Percentiles rank a stretch among this genome's conserved stretches.
Evolutionary conservation across 306 rosid species (phyloP).

Genomic region (Quercus engelmannii): DNA sequence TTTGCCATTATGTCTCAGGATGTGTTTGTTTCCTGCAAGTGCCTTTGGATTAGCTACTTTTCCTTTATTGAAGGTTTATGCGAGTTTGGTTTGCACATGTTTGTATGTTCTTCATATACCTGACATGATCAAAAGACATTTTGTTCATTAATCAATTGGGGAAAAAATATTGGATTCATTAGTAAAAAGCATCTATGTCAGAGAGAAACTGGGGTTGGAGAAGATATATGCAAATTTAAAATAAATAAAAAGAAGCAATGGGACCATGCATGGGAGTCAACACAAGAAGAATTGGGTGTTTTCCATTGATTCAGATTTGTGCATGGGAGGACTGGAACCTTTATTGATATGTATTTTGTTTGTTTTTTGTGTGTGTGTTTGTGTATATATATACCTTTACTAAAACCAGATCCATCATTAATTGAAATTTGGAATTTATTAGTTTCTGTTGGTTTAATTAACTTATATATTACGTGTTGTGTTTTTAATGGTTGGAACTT

Average conservation of each 20-base stretch:
- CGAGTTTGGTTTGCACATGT: not conserved
- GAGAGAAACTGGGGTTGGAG: not conserved
- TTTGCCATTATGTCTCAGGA: not conserved
- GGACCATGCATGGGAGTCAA: not conserved
- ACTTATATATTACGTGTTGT: not conserved
- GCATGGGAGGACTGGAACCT: not conserved
- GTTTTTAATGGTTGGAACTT: constrained; percentile 21
- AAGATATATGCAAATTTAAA: not conserved
- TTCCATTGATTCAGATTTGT: not conserved
- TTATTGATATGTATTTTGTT: not conserved
- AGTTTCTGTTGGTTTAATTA: not conserved
- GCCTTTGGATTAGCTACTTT: not conserved
- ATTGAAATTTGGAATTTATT: not conserved
- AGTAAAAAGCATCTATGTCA: not conserved
- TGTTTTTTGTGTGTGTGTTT: not conserved
- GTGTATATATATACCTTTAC: not conserved
- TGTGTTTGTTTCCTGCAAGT: not conserved
- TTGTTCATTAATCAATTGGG: not conserved
- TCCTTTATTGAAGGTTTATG: not conserved
- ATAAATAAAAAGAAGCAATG: not conserved
- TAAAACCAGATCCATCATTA: not conserved
- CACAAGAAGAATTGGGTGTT: not conserved
- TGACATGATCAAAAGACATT: not conserved
- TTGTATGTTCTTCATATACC: not conserved
- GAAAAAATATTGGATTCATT: not conserved